Evolutionary conservation across 495 filamentous ascomycete genomes (phyloP), one percentile per base, ranked within the genome.

Genomic region (Cairneyella variabilis): DNA sequence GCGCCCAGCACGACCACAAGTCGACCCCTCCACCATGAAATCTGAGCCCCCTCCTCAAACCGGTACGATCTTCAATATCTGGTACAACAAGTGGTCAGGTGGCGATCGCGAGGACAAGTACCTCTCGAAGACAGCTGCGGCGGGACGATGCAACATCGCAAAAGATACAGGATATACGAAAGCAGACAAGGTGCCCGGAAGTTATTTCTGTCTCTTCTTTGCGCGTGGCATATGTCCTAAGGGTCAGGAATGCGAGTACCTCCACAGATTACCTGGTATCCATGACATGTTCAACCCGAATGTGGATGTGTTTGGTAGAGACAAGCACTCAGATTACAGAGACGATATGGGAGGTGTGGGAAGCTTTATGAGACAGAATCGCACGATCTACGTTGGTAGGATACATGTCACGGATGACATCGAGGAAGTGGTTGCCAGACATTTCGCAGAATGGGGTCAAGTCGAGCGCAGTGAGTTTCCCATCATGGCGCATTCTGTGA

Each of bases 341-440:
- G 90, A 95, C 66, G 90, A 98, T 64, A 97, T 98, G 93, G 91
- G 91, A 28, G 93, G 93, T 55, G 88, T 95, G 12, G 93, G 93
- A 3, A 83, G 77, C 53, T 98, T 97, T 64, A 85, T 86, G 75
- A 79, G 93, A 14, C 88, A 91, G 65, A 98, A 97, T 60, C 75
- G 92, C 7, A 97, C 95, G 2, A 76, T 98, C 9, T 98, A 98
- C 62, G 75, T 96, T 8, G 93, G 93, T 3, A 76, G 91, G 21
- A 96, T 97, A 55, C 89, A 96, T 64, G 92, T 96, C 17, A 91
- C 83, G n/a, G 92, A 97, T 68, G 92, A 96, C 64, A 97, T 97
- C 55, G 91, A 97, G 65, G 93, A 98, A 68, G 80, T 97, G n/a
- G 91, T 96, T 2, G 83, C 91, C 26, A 76, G 93, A 10, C 91